Evolutionary conservation across 2,329 filamentous ascomycete species (phyloP).

Genomic region (Cryphonectria japonica): DNA sequence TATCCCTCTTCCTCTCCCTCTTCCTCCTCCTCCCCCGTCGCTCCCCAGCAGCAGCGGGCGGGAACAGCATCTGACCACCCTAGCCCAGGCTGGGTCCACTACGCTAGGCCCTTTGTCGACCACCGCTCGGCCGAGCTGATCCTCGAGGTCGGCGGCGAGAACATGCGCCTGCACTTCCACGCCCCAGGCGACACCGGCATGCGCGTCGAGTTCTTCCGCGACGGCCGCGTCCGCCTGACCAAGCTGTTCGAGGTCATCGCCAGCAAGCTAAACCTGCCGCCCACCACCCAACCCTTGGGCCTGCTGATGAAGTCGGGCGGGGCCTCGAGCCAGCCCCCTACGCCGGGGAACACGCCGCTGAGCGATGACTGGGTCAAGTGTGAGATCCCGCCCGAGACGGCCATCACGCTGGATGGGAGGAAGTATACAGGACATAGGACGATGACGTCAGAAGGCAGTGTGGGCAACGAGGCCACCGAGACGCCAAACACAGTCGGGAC

Average conservation of each 20-base stretch:
- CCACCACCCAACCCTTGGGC: slow-evolving; percentile 62
- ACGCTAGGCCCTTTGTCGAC: slow-evolving; percentile 86
- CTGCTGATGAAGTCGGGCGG: slow-evolving; percentile 70
- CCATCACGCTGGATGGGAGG: slow-evolving; percentile 62
- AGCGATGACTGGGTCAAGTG: slow-evolving; percentile 73
- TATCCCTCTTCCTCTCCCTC: slow-evolving; percentile 32
- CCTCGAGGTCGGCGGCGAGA: slow-evolving; percentile 75
- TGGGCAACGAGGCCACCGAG: slow-evolving; percentile 3
- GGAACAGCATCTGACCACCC: slow-evolving; percentile 45
- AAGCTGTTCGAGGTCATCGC: slow-evolving; percentile 81
- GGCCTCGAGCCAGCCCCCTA: slow-evolving; percentile 62
- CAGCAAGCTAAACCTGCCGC: slow-evolving; percentile 74
- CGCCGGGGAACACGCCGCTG: slow-evolving; percentile 70
- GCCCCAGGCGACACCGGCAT: slow-evolving; percentile 34
- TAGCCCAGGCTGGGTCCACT: slow-evolving; percentile 65
- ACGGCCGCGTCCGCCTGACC: slow-evolving; percentile 70
- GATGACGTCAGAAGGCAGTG: slow-evolving; percentile 26
- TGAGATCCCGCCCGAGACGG: slow-evolving; percentile 62
- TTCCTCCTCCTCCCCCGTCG: slow-evolving; percentile 37
- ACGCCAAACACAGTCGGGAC: slow-evolving; percentile 29
- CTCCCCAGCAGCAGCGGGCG: slow-evolving; percentile 57
- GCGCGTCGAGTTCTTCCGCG: slow-evolving; percentile 74
- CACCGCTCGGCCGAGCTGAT: slow-evolving; percentile 73
- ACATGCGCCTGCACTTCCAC: slow-evolving; percentile 59
- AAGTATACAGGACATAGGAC: slow-evolving; percentile 39